phyloP scores from a whole-genome alignment of 306 rosid genomes.

The Medicago ruthenica region DNA sequence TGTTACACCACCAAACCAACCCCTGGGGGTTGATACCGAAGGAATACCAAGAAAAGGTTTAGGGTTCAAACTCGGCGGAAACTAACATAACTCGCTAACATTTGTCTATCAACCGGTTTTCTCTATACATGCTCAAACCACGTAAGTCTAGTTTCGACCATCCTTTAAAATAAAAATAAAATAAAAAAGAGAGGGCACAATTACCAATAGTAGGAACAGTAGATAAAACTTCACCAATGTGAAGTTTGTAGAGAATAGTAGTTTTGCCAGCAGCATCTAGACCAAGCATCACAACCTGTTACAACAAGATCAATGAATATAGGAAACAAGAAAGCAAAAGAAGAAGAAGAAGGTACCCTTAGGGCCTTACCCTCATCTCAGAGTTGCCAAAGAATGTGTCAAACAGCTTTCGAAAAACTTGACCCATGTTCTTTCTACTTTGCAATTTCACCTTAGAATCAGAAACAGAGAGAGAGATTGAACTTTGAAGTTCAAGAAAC shows the following conservation, averaged over 20 bases:
- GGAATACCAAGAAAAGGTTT: no score
- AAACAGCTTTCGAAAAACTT: constrained; percentile 64
- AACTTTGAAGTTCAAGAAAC: neutral
- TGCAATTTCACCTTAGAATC: no score
- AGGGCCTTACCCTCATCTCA: constrained; percentile 54
- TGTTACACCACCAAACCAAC: no score
- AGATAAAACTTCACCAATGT: constrained; percentile 90
- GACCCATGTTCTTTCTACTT: constrained; percentile 47
- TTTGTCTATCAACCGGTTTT: neutral
- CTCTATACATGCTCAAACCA: no score
- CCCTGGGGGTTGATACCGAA: no score
- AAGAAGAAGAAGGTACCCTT: neutral
- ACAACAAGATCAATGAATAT: constrained; percentile 33
- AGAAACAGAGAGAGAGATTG: neutral
- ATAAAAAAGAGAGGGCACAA: constrained; percentile 3
- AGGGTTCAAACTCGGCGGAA: neutral
- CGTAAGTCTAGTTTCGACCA: no score
- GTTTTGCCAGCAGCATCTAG: constrained; percentile 97
- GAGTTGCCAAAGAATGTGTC: constrained; percentile 58
- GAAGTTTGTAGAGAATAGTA: constrained; percentile 87
- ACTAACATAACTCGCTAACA: neutral
- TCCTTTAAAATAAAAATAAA: no score
- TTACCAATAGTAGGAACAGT: constrained; percentile 92
- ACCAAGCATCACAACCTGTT: constrained; percentile 94
- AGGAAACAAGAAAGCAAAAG: neutral